Percentiles rank a stretch among this genome's conserved stretches.
These are phyloP conservation scores for Candida sp. DNA, from an alignment of 1,139 yeast genomes.

Conservation along the genomic window DNA sequence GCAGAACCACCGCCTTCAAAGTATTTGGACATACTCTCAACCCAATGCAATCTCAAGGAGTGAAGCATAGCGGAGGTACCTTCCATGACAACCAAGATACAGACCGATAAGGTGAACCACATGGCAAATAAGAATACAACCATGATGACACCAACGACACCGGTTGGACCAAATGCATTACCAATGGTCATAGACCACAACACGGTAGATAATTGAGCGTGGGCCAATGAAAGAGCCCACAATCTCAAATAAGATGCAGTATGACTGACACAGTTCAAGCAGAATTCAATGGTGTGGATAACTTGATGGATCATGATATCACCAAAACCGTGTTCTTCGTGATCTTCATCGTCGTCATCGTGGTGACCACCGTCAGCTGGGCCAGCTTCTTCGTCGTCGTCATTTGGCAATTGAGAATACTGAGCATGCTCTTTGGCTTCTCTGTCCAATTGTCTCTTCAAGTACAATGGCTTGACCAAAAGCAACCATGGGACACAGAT, in stretches of 20 bases:
- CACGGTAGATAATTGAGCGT: slow-evolving; percentile 76
- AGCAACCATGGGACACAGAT: slow-evolving; percentile 81
- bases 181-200: slow-evolving; percentile 82
- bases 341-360: slow-evolving; percentile 52
- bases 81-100: slow-evolving; percentile 80
- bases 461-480: slow-evolving; percentile 66
- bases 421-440: slow-evolving; percentile 40
- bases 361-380: slow-evolving; percentile 28
- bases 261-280: slow-evolving; percentile 79
- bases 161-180: slow-evolving; percentile 55
- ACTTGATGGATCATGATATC: slow-evolving; percentile 83
- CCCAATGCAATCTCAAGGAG: slow-evolving; percentile 86
- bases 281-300: slow-evolving; percentile 79
- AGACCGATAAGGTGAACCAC: slow-evolving; percentile 80
- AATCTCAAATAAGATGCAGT: slow-evolving; percentile 79
- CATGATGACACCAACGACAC: slow-evolving; percentile 51
- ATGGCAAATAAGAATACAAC: slow-evolving; percentile 69
- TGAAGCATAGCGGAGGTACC: slow-evolving; percentile 91
- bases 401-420: slow-evolving; percentile 25
- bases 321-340: slow-evolving; percentile 66
- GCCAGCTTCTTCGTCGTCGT: slow-evolving; percentile 27
- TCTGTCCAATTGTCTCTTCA: slow-evolving; percentile 44
- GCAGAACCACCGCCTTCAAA: slow-evolving; percentile 83
- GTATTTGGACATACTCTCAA: slow-evolving; percentile 84
- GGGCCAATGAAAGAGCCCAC: slow-evolving; percentile 83